A percentile compares a stretch with the other conserved stretches of the same genome.
These are phyloP conservation scores for Blastocystis hominis DNA, from an alignment of 352 stramenopile genomes.

Conservation along the genomic window DNA sequence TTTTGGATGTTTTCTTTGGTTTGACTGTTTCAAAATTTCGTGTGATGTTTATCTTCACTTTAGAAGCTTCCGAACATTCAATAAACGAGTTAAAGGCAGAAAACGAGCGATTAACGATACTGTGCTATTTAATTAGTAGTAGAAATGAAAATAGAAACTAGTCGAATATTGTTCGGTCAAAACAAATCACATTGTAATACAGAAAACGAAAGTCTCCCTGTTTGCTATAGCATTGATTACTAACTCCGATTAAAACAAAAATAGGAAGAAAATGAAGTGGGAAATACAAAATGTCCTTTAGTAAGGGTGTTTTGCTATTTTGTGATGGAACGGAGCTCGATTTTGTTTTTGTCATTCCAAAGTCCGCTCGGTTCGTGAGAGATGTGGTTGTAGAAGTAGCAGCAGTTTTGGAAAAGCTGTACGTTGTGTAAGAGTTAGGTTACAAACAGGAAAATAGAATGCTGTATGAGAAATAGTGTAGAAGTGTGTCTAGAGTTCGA, in stretches of 20 bases:
- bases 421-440: too few relatives aligned
- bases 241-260: not conserved
- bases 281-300: too few relatives aligned
- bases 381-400: too few relatives aligned
- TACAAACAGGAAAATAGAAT: too few relatives aligned
- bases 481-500: too few relatives aligned
- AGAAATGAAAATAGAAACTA: too few relatives aligned
- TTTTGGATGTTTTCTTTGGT: constrained; percentile 45
- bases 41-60: not conserved
- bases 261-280: not conserved
- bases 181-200: not conserved
- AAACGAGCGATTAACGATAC: not conserved
- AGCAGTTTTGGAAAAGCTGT: too few relatives aligned
- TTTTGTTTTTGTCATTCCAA: too few relatives aligned
- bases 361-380: too few relatives aligned
- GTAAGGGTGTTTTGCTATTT: too few relatives aligned
- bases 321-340: too few relatives aligned
- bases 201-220: not conserved
- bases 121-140: not conserved
- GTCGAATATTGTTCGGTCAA: not conserved
- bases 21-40: constrained; percentile 21
- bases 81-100: not conserved
- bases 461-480: too few relatives aligned
- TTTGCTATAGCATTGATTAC: not conserved
- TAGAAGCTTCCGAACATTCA: not conserved